Evolutionary conservation across 2,329 filamentous ascomycete species (phyloP).

Genomic region (Sclerotinia borealis): DNA sequence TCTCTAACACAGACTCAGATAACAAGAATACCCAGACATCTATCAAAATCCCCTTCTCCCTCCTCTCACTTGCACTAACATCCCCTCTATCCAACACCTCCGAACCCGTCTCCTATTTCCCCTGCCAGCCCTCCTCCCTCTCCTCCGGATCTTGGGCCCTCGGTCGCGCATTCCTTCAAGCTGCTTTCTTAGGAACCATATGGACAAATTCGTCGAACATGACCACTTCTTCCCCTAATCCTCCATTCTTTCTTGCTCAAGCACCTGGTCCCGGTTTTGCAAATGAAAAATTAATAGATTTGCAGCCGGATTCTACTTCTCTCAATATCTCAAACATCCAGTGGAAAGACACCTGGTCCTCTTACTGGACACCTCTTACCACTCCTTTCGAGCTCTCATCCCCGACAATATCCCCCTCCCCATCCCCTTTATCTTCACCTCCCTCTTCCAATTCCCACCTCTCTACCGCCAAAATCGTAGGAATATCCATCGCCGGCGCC

Average conservation of each 20-base stretch:
- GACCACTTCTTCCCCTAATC: not conserved
- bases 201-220: not conserved
- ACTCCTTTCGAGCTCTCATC: not conserved
- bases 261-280: not conserved
- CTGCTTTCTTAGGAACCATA: not conserved
- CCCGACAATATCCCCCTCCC: not conserved
- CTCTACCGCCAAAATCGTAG: not conserved
- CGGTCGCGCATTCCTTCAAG: not conserved
- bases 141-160: not conserved
- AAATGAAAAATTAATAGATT: not conserved
- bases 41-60: not conserved
- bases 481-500: not conserved
- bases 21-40: not conserved
- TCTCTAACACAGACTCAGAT: slow-evolving; percentile 20
- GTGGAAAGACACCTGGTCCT: not conserved
- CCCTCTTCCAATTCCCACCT: not conserved
- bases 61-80: not conserved
- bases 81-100: not conserved
- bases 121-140: slow-evolving; percentile 20
- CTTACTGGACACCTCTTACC: not conserved
- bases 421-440: not conserved
- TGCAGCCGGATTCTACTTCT: too few species aligned
- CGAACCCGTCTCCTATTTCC: slow-evolving; percentile 15
- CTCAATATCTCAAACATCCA: too few species aligned
- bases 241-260: slow-evolving; percentile 1